Evolutionary conservation across 495 filamentous ascomycete genomes (phyloP), one percentile per base, ranked within the genome.

Genomic region (Lasiosphaeriaceae sp.): DNA sequence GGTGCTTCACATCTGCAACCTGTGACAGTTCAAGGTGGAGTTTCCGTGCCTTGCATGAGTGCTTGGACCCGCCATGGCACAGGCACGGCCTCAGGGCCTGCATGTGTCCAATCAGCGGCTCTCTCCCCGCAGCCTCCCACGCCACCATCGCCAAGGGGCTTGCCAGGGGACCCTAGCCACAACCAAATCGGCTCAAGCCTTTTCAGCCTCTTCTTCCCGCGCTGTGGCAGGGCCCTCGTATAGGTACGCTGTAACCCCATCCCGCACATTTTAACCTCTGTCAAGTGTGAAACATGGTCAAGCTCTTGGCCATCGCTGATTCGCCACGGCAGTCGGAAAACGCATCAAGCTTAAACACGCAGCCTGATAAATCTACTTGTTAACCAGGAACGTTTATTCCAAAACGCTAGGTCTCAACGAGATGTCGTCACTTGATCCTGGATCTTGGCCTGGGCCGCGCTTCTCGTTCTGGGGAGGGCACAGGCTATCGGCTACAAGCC

Each of bases 141-240:
- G n/a, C n/a, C n/a, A n/a, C n/a, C n/a, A n/a, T n/a, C n/a, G n/a
- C n/a, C n/a, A n/a, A n/a, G n/a, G n/a, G n/a, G n/a, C n/a, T n/a
- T n/a, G n/a, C n/a, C n/a, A n/a, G n/a, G n/a, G n/a, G 5, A 14
- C 12, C 39, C 12, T 43, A 43, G 14, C 1, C 8, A 43, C 5
- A 6, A 14, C 16, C 39, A 17, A 46, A 58, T 54, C 50, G 54
- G 61, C 41, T 62, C 52, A 52, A 47, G 22, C 41, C 43, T 45
- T 58, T 61, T 64, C 39, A 64, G 58, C 58, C 58, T 66, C 64
- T 58, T 56, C 46, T 54, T 49, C 49, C 29, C 37, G 44, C 23
- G 7, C 44, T 12, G 6, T 35, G 31, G 31, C 31, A 35, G 31
- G 31, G 31, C 12, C 31, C 31, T 12, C 6, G 12, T n/a, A n/a